Conservation (phyloP, 192 early-diverging fungal genomes). For the Backusella parvicylindrica region DNA sequence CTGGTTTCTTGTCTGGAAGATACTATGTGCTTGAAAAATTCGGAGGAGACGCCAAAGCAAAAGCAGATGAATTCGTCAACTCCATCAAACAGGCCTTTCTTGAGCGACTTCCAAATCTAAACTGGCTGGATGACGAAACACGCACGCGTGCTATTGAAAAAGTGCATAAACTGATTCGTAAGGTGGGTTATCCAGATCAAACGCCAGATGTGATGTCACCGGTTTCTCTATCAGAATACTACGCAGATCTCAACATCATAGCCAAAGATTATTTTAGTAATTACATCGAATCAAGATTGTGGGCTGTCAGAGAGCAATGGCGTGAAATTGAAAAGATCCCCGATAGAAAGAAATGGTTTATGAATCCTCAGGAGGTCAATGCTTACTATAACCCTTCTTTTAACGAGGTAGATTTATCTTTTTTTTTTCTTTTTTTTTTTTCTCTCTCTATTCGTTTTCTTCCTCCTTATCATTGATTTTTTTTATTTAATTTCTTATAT, state of each 20-base stretch:
- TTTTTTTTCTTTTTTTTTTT: background rate
- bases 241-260: slow-evolving; percentile 25
- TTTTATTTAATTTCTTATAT: background rate
- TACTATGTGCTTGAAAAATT: slow-evolving; percentile 44
- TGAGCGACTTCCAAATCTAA: slow-evolving; percentile 31
- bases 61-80: slow-evolving; percentile 44
- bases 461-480: background rate
- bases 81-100: slow-evolving; percentile 39
- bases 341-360: slow-evolving; percentile 33
- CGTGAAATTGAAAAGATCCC: slow-evolving; percentile 26
- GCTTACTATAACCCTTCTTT: slow-evolving; percentile 47
- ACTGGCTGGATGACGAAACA: slow-evolving; percentile 47
- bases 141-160: slow-evolving; percentile 37
- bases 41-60: slow-evolving; percentile 43
- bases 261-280: slow-evolving; percentile 42
- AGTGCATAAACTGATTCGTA: slow-evolving; percentile 38
- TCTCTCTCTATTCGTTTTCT: no score
- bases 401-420: slow-evolving; percentile 32
- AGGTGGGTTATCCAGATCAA: slow-evolving; percentile 43
- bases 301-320: slow-evolving; percentile 17
- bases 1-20: slow-evolving; percentile 42
- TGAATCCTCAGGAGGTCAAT: slow-evolving; percentile 53
- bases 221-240: slow-evolving; percentile 41
- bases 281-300: slow-evolving; percentile 19
- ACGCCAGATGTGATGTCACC: slow-evolving; percentile 36